phyloP scores from a whole-genome alignment of 75 land plant genomes.

The Larix kaempferi region DNA sequence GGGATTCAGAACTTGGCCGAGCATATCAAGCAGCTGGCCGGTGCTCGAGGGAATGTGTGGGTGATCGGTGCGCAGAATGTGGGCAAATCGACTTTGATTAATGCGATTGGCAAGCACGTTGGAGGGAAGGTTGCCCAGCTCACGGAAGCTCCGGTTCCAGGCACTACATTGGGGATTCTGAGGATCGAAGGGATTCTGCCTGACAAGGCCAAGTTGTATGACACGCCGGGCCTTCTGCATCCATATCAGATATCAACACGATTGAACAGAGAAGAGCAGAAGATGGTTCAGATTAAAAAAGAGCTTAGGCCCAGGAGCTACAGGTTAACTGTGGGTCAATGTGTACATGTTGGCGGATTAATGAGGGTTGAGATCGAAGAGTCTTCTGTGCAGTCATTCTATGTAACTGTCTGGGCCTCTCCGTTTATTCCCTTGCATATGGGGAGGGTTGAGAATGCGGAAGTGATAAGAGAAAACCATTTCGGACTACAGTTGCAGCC shows the following conservation, averaged over 20 bases:
- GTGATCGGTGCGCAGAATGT: slow-evolving; percentile 94
- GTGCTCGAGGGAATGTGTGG: slow-evolving; percentile 87
- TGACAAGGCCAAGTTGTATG: slow-evolving; percentile 70
- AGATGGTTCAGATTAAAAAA: slow-evolving; percentile 68
- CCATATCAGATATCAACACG: slow-evolving; percentile 83
- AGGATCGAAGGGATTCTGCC: slow-evolving; percentile 73
- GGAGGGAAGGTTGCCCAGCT: slow-evolving; percentile 48
- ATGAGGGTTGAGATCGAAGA: slow-evolving; percentile 75
- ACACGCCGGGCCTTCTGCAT: slow-evolving; percentile 89
- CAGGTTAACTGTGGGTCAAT: slow-evolving; percentile 78
- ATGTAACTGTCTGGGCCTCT: slow-evolving; percentile 93
- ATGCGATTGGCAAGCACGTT: slow-evolving; percentile 62
- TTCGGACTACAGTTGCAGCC: slow-evolving; percentile 91
- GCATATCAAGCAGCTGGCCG: slow-evolving; percentile 59
- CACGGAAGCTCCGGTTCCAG: slow-evolving; percentile 94
- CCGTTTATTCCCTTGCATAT: slow-evolving; percentile 79
- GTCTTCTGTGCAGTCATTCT: slow-evolving; percentile 62
- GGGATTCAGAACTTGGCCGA: slow-evolving; percentile 68
- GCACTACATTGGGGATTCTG: slow-evolving; percentile 88
- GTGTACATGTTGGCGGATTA: slow-evolving; percentile 86
- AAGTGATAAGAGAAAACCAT: slow-evolving; percentile 60
- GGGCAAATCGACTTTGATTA: slow-evolving; percentile 93
- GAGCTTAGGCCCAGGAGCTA: slow-evolving; percentile 89
- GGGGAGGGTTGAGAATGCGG: slow-evolving; percentile 77
- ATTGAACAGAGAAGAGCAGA: slow-evolving; percentile 81